phyloP scores from a whole-genome alignment of 352 stramenopile genomes.

The Pythium dissimile region DNA sequence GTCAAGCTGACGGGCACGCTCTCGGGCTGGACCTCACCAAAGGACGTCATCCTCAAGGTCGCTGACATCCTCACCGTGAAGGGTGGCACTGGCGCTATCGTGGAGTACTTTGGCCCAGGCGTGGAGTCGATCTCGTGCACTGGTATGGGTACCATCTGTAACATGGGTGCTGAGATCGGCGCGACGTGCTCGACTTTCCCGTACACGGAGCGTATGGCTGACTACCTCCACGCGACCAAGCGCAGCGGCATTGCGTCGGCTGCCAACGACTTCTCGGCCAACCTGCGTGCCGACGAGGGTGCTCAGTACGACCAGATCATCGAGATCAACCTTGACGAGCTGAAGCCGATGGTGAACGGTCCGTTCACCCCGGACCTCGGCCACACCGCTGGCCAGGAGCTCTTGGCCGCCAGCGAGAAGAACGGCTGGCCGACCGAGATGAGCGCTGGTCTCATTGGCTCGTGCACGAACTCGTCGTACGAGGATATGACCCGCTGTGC shows the following conservation, averaged over 20 bases:
- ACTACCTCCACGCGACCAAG: conserved; percentile 90
- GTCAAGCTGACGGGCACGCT: conserved; percentile 93
- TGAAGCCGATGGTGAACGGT: conserved; percentile 91
- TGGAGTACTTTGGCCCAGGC: conserved; percentile 93
- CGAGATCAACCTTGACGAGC: conserved; percentile 89
- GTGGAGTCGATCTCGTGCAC: conserved; percentile 93
- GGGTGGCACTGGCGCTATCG: conserved; percentile 91
- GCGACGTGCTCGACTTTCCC: conserved; percentile 93
- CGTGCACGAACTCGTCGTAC: conserved; percentile 95
- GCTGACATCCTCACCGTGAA: conserved; percentile 93
- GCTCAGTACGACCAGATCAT: conserved; percentile 93
- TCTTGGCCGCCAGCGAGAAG: conserved; percentile 69
- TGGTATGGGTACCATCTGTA: conserved; percentile 94
- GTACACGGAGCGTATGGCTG: conserved; percentile 90
- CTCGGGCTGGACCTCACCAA: conserved; percentile 90
- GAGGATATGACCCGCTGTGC: conserved; percentile 92
- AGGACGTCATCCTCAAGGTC: conserved; percentile 95
- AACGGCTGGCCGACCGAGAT: conserved; percentile 90
- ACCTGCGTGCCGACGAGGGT: conserved; percentile 87
- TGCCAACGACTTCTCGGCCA: conserved; percentile 83
- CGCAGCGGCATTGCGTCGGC: conserved; percentile 87
- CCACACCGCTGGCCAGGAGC: conserved; percentile 69
- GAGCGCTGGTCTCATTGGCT: conserved; percentile 91
- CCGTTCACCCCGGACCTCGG: conserved; percentile 92
- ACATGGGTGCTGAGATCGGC: conserved; percentile 94